Evolutionary conservation across 2,329 filamentous ascomycete species (phyloP), one percentile per base, ranked within the genome.

Genomic region (Botrytis elliptica): DNA sequence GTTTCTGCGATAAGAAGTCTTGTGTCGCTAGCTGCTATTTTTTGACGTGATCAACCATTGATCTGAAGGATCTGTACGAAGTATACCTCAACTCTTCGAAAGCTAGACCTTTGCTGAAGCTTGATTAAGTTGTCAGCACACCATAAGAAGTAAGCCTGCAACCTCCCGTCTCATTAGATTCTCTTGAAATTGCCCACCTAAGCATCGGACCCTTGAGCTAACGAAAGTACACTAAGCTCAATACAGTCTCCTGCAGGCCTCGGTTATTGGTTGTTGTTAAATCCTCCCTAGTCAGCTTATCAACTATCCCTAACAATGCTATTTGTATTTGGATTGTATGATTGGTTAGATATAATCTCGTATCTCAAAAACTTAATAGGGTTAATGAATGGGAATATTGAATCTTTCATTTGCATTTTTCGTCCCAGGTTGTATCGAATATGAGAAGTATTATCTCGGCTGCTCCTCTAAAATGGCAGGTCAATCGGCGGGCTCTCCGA

Each of bases 201-300:
- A 49, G 33, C 33, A 60, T 60, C 22, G 12, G 16, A 67, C 44
- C 46, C 65, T 49, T 25, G 33, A 67, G 46, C 46, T 55, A 55
- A 20, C 1, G n/a, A 29, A n/a, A 40, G 12, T 25, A 62, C 36
- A 22, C 59, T 62, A 62, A 25, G 10, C 8, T 55, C 18, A 29
- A 67, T 55, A 14, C 40, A 22, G 46, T 29, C 14, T 29, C 9
- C 14, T 29, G 6, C n/a, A 42, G 36, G 9, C 38, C 12, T 42
- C n/a, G 49, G 36, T 10, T 38, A 55, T 57, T 55, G 16, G 20
- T 29, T 42, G 6, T 38, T 57, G 22, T 10, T 42, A 10, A 1
- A 33, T 33, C 44, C 6, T 10, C 46, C 52, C 38, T 40, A 44
- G 70, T 46, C n/a, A 67, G 70, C 62, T 66, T 72, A 72, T 72